phyloP scores from a whole-genome alignment of 192 early-diverging fungal genomes.

The Rhizoclosmatium globosum region DNA sequence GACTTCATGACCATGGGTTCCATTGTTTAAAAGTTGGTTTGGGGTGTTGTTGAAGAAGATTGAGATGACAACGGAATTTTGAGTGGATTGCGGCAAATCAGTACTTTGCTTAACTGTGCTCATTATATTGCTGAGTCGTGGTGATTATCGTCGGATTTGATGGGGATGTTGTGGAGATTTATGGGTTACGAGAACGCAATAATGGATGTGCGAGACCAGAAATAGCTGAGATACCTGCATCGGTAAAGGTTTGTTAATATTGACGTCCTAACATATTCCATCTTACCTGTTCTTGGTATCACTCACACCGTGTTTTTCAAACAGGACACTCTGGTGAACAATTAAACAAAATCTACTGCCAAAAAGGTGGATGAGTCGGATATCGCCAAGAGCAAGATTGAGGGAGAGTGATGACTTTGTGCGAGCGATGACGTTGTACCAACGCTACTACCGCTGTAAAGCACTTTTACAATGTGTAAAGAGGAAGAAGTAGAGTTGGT shows the following conservation, averaged over 20 bases:
- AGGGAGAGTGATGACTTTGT: conserved; percentile 94
- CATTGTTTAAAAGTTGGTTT: conserved; percentile 66
- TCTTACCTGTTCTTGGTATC: conserved; percentile 19
- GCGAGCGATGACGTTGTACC: conserved; percentile 83
- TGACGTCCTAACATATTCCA: not conserved
- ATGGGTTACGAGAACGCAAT: conserved; percentile 88
- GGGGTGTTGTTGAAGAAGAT: conserved; percentile 79
- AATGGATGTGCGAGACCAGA: conserved; percentile 96
- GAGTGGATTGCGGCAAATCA: conserved; percentile 82
- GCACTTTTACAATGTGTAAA: conserved; percentile 37
- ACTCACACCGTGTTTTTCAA: conserved; percentile 94
- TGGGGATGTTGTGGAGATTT: conserved; percentile 76
- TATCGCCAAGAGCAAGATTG: conserved; percentile 76
- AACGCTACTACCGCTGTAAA: conserved; percentile 43
- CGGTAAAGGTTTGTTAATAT: conserved; percentile 72
- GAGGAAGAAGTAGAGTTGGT: not conserved
- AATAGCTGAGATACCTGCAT: conserved; percentile 92
- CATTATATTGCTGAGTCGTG: conserved; percentile 97
- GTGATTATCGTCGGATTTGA: conserved; percentile 88
- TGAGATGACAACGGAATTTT: conserved; percentile 84
- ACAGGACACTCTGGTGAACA: conserved; percentile 86
- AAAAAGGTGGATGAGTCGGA: conserved; percentile 89
- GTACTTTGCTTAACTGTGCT: conserved; percentile 92
- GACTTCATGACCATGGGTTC: conserved; percentile 75
- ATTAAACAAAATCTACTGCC: conserved; percentile 89